Base-by-base conservation (phyloP, 1,139 yeast species). In the Yamadazyma songkhlaensis region DNA sequence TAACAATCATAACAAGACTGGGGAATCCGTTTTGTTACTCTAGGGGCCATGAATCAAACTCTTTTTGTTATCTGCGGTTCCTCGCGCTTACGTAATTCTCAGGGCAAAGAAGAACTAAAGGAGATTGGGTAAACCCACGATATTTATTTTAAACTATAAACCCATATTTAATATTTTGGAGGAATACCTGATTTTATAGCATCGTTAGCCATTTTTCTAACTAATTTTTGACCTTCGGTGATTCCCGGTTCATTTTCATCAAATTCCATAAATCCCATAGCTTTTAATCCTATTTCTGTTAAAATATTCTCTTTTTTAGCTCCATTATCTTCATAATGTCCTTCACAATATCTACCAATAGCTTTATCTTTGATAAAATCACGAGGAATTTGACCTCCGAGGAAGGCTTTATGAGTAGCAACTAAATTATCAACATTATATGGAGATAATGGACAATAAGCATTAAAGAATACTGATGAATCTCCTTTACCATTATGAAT, bases 401-500 rank as follows among this genome's bases (percentile, higher is more conserved):
- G 48, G 36, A 64, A 64, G 1, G 61, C 46, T 13, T 53, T 53
- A 21, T 62, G 49, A 35, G 60, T 63, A 11, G 51, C 41, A 9
- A 46, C 37, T 46, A 64, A 41, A 15, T 34, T 37, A 35, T 45
- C 48, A 13, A 45, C 32, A 24, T 45, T 45, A 22, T 45, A 45
- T 6, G 46, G 46, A 29, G 42, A 43, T 25, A 51, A 49, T 7
- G 55, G 55, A 39, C 48, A 36, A 32, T 44, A 48, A 14, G 50
- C 55, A 35, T 50, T 37, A 32, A 40, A 57, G 26, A 58, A 51
- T 6, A 70, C 78, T 6, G 68, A 58, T 3, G 77, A 67, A 43
- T 67, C 69, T 3, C 47, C 43, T 9, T 38, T 35, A 2, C 77
- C 78, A 13, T 42, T 43, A 45, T 72, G 77, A 4, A 53, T 56